Base-by-base conservation (phyloP, 306 rosid species). In the Corylus avellana region DNA sequence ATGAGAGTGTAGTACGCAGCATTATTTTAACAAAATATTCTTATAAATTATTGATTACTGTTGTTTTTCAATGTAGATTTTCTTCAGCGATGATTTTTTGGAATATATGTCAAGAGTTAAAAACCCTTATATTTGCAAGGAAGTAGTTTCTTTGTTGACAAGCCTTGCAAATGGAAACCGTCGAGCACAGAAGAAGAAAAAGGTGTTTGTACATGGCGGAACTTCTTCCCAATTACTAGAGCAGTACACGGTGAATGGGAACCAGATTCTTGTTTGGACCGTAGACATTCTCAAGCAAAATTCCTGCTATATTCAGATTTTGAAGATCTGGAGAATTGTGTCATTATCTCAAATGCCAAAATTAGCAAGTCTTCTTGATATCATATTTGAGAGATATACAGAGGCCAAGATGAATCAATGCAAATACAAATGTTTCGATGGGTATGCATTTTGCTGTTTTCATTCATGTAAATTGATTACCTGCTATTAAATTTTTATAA, bases 281-380 rank as follows among this genome's bases (percentile, higher is more conserved):
- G 70, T 77, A 1, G 89, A 86, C 67, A 57, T 82, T 77, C 5
- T 76, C 56, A 1, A 44, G 27, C 70, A 80, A 47, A 76, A 70
- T 16, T 77, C 57, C 2, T 0, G 61, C 27, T 69, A 68, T 61
- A 49, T 71, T 64, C 84, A 86, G 61, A 77, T 79, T 53, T 25
- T 82, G 53, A 82, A 53, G 82, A 49, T 77, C 47, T 86, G 78
- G 84, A 83, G 73, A 72, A 47, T 86, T 12, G n/a, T 76, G 72
- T 49, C 75, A 39, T 13, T n/a, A 11, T 77, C 53, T 2, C 29
- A 83, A 22, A 5, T 77, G 17, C 53, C 57, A 35, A 49, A 25
- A 25, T 49, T 83, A 55, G 74, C 78, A 37, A 74, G 67, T 18
- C 73, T 25, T 73, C 70, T 86, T 20, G 78, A 86, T 32, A 10